phyloP scores from a whole-genome alignment of 257 asterid genomes.

The Solanum peruvianum region DNA sequence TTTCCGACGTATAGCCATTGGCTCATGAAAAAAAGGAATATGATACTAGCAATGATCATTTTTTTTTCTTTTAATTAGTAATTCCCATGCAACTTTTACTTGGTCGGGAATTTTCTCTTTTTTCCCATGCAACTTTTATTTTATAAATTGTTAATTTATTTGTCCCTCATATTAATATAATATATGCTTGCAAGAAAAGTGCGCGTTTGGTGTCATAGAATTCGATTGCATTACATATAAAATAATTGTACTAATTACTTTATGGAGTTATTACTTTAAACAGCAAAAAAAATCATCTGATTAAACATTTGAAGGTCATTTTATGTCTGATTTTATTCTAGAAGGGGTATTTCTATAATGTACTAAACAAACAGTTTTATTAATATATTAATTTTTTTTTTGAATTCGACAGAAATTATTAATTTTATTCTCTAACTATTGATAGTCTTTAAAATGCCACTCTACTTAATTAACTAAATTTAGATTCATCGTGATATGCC shows the following conservation, averaged over 20 bases:
- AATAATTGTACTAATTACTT: neutral
- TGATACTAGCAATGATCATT: neutral
- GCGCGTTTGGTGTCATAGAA: neutral
- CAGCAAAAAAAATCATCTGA: neutral
- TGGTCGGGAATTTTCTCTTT: no score
- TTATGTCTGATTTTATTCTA: neutral
- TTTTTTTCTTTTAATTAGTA: neutral
- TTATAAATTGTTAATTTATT: neutral
- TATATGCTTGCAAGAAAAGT: neutral
- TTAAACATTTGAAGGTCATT: neutral
- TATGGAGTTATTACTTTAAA: neutral
- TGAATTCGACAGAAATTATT: no score
- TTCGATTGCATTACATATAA: neutral
- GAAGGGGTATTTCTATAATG: neutral
- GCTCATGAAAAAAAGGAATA: neutral
- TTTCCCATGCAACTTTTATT: neutral
- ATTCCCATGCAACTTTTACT: neutral
- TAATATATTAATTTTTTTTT: no score
- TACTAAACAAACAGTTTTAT: neutral
- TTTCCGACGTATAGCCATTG: neutral
- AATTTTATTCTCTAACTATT: accelerated
- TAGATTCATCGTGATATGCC: no score
- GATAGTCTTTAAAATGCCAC: no score
- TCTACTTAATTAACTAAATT: no score
- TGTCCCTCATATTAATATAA: neutral